phyloP scores from a whole-genome alignment of 2,329 filamentous ascomycete genomes.

The Tolypocladium tropicale region DNA sequence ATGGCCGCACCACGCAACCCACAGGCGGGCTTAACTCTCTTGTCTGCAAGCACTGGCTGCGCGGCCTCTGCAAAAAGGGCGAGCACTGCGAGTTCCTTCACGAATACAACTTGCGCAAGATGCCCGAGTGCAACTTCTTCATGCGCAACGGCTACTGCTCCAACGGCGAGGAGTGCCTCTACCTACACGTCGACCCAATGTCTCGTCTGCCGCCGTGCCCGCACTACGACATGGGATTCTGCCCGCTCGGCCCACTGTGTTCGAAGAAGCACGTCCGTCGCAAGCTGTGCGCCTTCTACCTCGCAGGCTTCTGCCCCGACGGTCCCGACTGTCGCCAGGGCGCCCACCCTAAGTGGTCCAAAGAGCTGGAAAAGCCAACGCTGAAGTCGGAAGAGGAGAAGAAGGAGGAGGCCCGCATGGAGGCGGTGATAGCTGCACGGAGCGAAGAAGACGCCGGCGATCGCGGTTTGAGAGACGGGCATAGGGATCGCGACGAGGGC shows the following conservation, averaged over 20 bases:
- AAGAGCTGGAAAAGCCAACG: constrained; percentile 64
- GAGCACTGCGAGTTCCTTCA: constrained; percentile 95
- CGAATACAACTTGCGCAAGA: constrained; percentile 95
- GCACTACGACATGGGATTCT: constrained; percentile 92
- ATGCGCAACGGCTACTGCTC: constrained; percentile 88
- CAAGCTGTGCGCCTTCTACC: constrained; percentile 71
- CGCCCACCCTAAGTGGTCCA: constrained; percentile 74
- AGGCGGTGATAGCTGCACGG: constrained; percentile 5
- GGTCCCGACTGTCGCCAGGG: constrained; percentile 64
- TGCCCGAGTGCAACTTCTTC: constrained; percentile 98
- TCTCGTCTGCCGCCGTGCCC: constrained; percentile 72
- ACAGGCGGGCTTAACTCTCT: constrained; percentile 60
- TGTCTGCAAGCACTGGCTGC: constrained; percentile 98
- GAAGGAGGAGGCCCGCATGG: constrained; percentile 31
- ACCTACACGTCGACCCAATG: constrained; percentile 80
- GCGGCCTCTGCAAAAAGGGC: constrained; percentile 95
- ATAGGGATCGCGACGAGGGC: constrained; percentile 21
- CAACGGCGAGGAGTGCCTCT: constrained; percentile 93
- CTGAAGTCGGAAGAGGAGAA: constrained; percentile 59
- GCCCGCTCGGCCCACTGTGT: constrained; percentile 78
- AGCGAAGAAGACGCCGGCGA: constrained; percentile 26
- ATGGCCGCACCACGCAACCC: constrained; percentile 22
- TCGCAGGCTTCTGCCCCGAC: constrained; percentile 91
- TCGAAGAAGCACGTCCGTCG: constrained; percentile 81
- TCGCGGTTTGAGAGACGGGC: constrained; percentile 19